Evolutionary conservation across 1,139 yeast genomes (phyloP).

Genomic region (Casaregolazyma lundiana): DNA sequence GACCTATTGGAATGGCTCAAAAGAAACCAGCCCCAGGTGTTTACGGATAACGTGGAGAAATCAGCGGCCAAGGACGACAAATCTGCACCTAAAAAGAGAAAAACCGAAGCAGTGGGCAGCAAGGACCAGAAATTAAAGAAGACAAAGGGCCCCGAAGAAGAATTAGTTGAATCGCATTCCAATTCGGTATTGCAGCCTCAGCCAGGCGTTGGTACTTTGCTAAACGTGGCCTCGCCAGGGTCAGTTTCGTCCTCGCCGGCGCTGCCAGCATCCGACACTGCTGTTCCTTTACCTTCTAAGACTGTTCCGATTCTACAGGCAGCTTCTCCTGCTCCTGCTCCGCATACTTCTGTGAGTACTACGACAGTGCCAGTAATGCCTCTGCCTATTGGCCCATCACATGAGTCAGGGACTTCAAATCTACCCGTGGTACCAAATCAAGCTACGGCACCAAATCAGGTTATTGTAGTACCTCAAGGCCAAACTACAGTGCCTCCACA

Average conservation of each 20-base stretch:
- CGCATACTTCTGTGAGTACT: too few species aligned
- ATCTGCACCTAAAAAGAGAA: constrained; percentile 1
- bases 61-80: constrained; percentile 6
- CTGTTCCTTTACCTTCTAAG: too few species aligned
- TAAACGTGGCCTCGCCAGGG: background rate
- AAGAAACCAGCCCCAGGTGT: constrained; percentile 25
- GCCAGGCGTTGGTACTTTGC: background rate
- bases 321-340: too few species aligned
- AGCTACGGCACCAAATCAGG: background rate
- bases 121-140: constrained; percentile 3
- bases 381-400: too few species aligned
- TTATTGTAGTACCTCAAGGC: background rate
- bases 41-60: constrained; percentile 13
- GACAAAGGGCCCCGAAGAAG: constrained; percentile 3
- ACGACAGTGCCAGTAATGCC: too few species aligned
- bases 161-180: background rate
- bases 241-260: too few species aligned
- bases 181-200: background rate
- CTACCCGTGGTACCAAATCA: background rate
- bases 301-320: too few species aligned
- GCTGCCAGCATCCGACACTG: too few species aligned
- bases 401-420: background rate
- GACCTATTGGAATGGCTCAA: constrained; percentile 27
- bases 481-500: background rate
- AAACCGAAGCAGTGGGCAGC: background rate